These are phyloP conservation scores for Aspergillus sp. DNA, from an alignment of 2,329 filamentous ascomycete species.

Conservation along the genomic window DNA sequence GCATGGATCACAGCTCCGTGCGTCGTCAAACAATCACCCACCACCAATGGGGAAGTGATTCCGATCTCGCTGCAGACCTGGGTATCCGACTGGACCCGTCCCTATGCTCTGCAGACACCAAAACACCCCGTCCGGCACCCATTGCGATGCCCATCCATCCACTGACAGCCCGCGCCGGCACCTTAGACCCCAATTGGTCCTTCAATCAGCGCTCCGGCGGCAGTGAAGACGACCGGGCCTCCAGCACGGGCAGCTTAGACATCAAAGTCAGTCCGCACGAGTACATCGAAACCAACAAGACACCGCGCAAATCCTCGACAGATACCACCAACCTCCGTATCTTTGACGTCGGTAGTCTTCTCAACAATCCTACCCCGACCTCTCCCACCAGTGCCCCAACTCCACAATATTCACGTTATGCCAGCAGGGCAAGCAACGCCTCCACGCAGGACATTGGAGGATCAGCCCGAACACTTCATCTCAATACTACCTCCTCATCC, in stretches of 20 bases:
- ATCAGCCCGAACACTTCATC: constrained; percentile 11
- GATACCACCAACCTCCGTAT: constrained; percentile 68
- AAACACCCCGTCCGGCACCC: constrained; percentile 41
- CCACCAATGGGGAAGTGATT: constrained; percentile 82
- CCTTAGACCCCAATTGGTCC: constrained; percentile 37
- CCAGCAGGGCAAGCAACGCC: constrained; percentile 29
- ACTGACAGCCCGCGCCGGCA: constrained; percentile 28
- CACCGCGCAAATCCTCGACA: constrained; percentile 35
- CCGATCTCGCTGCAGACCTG: constrained; percentile 79
- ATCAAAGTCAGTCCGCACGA: constrained; percentile 38
- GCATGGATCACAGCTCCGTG: constrained; percentile 41
- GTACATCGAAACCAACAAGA: constrained; percentile 35
- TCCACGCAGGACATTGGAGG: constrained; percentile 41
- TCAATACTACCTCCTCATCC: neutral
- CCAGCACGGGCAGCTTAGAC: constrained; percentile 35
- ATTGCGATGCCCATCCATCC: constrained; percentile 38
- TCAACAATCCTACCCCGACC: constrained; percentile 37
- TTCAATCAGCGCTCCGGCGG: constrained; percentile 27
- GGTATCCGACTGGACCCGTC: constrained; percentile 67
- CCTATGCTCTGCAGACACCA: constrained; percentile 42
- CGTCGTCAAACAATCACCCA: constrained; percentile 61
- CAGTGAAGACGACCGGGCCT: constrained; percentile 33
- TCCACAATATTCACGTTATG: neutral
- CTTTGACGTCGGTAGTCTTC: constrained; percentile 78
- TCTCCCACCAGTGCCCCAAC: neutral